Base-by-base conservation (phyloP, 2,329 filamentous ascomycete species). In the Periconia digitata region DNA sequence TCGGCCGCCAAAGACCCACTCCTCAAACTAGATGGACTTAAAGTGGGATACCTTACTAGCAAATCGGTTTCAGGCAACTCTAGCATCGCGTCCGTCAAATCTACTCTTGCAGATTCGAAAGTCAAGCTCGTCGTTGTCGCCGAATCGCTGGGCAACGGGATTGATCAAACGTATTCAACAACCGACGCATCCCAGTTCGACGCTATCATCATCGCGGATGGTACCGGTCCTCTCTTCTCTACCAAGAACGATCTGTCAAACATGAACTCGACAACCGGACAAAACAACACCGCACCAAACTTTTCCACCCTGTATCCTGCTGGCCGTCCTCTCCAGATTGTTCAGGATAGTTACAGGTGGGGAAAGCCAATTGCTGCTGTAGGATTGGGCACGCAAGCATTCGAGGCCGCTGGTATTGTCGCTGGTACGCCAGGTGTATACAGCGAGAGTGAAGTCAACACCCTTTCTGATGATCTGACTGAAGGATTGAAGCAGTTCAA, bases 291-390 rank as follows among this genome's bases (percentile, higher is more conserved):
- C 17, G 45, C 51, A 10, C 50, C 46, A 35, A 47, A 55, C 6
- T 54, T 53, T 18, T 81, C 79, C 3, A 75, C 82, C 0, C 73
- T 89, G 6, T 90, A 80, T 67, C 86, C 86, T 1, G 73, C 79
- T 2, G 82, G 82, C 1, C 77, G 85, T 0, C 87, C 86, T 0
- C 68, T 78, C 2, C 79, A 87, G 72, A 85, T 90, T 43, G 66
- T 89, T 16, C 64, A 76, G 15, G 81, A 85, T 60, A 81, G 77
- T 0, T 90, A 83, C 71, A 74, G 81, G 20, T 90, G 84, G 75
- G 86, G 85, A 3, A 90, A 90, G 76, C 84, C 87, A 0, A 73
- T 90, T 20, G 85, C 76, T 13, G 81, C 80, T 22, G 55, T 88
- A 1, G 85, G 84, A 1, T 67, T 60, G 12, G 70, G 69, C 0